Percentiles rank a stretch among this genome's conserved stretches.
Conservation (phyloP, 2,329 filamentous ascomycete species). For the Talaromyces sp. region DNA sequence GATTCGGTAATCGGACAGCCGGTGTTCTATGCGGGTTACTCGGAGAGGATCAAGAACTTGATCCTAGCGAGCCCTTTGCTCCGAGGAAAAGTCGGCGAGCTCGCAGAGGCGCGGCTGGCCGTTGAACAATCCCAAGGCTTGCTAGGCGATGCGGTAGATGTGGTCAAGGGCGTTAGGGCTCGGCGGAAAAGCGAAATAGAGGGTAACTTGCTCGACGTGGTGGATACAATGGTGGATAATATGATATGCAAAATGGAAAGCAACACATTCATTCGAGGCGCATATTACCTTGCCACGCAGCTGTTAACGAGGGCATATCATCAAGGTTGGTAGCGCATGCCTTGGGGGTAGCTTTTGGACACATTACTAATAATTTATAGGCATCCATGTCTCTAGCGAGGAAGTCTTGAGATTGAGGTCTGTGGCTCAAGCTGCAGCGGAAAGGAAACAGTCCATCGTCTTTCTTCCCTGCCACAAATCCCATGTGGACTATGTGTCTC, state of each 20-base stretch:
- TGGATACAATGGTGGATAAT: slow-evolving; percentile 78
- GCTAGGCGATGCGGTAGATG: slow-evolving; percentile 40
- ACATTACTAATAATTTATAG: slow-evolving; percentile 23
- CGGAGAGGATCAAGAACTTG: slow-evolving; percentile 76
- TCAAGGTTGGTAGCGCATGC: slow-evolving; percentile 53
- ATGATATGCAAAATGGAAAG: slow-evolving; percentile 99
- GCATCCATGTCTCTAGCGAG: slow-evolving; percentile 90
- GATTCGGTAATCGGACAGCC: slow-evolving; percentile 85
- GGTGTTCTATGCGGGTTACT: slow-evolving; percentile 88
- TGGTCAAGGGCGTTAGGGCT: slow-evolving; percentile 23
- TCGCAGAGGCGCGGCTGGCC: slow-evolving; percentile 67
- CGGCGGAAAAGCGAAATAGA: slow-evolving; percentile 56
- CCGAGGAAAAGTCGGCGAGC: slow-evolving; percentile 64
- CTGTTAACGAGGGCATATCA: slow-evolving; percentile 89
- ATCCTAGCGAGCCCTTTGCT: slow-evolving; percentile 73
- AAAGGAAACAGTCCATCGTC: slow-evolving; percentile 89
- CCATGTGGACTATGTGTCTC: slow-evolving; percentile 91
- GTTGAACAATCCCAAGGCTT: slow-evolving; percentile 73
- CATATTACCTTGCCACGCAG: slow-evolving; percentile 85
- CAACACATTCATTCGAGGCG: slow-evolving; percentile 82
- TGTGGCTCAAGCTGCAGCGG: slow-evolving; percentile 74
- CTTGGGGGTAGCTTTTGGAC: neutral
- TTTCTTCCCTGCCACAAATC: slow-evolving; percentile 93
- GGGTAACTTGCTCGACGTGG: slow-evolving; percentile 68
- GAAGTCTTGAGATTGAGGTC: slow-evolving; percentile 78